A percentile compares a stretch with the other conserved stretches of the same genome.
These are phyloP conservation scores for Hemileccinum impolitum DNA, from an alignment of 768 basidiomycete genomes.

Conservation along the genomic window DNA sequence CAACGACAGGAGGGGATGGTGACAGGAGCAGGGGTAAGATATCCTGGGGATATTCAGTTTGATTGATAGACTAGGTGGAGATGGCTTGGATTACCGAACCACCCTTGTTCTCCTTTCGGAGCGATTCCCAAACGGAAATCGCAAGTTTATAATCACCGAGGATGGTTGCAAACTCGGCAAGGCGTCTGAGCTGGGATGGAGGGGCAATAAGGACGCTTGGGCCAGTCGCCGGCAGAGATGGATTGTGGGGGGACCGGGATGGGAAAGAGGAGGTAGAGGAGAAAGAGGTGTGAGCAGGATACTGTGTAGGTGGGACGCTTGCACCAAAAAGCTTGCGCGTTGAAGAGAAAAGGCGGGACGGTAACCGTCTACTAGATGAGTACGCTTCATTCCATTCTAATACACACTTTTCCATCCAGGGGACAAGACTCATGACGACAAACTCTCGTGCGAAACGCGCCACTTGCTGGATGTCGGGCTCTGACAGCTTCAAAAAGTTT, in stretches of 20 bases:
- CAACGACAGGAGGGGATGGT: slow-evolving; percentile 57
- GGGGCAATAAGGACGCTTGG: slow-evolving; percentile 30
- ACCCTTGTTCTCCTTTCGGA: slow-evolving; percentile 83
- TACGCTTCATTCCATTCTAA: slow-evolving; percentile 93
- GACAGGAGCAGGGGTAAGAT: slow-evolving; percentile 72
- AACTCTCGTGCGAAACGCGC: slow-evolving; percentile 85
- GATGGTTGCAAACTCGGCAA: slow-evolving; percentile 94
- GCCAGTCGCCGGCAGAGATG: slow-evolving; percentile 28
- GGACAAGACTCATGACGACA: slow-evolving; percentile 82
- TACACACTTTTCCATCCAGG: slow-evolving; percentile 96
- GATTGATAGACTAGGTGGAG: not conserved
- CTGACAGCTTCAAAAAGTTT: slow-evolving; percentile 50
- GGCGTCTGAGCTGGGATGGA: slow-evolving; percentile 72
- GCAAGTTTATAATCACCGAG: slow-evolving; percentile 89
- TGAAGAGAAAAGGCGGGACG: slow-evolving; percentile 82
- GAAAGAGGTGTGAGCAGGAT: slow-evolving; percentile 36
- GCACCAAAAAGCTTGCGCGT: slow-evolving; percentile 82
- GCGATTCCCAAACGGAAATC: slow-evolving; percentile 75
- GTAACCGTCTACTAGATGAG: slow-evolving; percentile 72
- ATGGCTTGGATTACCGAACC: slow-evolving; percentile 59
- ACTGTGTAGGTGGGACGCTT: slow-evolving; percentile 46
- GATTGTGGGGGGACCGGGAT: slow-evolving; percentile 36
- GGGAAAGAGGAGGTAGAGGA: slow-evolving; percentile 36
- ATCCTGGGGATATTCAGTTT: slow-evolving; percentile 50
- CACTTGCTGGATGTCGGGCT: slow-evolving; percentile 71